These are phyloP conservation scores for Yarrowia divulgata DNA, from an alignment of 805 yeast species.

Conservation along the genomic window DNA sequence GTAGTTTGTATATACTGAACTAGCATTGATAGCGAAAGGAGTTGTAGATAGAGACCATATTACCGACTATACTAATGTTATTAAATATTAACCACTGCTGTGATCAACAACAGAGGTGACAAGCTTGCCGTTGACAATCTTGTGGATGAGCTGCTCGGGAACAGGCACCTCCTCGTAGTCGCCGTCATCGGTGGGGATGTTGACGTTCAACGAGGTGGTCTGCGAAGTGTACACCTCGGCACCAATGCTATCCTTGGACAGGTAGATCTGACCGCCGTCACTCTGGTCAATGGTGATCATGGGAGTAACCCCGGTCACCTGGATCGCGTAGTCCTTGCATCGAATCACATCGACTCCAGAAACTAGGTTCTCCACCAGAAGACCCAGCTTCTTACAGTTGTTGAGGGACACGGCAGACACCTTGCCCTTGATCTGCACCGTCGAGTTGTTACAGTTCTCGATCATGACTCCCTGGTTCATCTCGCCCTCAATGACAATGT, in stretches of 20 bases:
- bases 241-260: slow-evolving; percentile 72
- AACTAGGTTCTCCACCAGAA: slow-evolving; percentile 83
- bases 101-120: slow-evolving; percentile 75
- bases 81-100: slow-evolving; percentile 56
- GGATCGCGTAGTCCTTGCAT: slow-evolving; percentile 80
- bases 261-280: slow-evolving; percentile 82
- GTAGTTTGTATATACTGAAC: slow-evolving; percentile 42
- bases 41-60: not conserved
- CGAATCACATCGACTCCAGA: slow-evolving; percentile 90
- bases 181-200: slow-evolving; percentile 74
- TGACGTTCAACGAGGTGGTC: slow-evolving; percentile 84
- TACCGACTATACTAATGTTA: not conserved
- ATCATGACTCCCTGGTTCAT: slow-evolving; percentile 89
- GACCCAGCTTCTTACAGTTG: slow-evolving; percentile 72
- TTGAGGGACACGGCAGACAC: slow-evolving; percentile 86
- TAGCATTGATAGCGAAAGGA: not conserved
- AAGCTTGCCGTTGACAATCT: slow-evolving; percentile 65
- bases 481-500: slow-evolving; percentile 76
- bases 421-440: slow-evolving; percentile 87
- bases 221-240: slow-evolving; percentile 84
- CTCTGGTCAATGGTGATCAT: slow-evolving; percentile 87
- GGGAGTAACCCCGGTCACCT: slow-evolving; percentile 82
- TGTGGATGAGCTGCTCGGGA: slow-evolving; percentile 91
- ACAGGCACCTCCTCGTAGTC: slow-evolving; percentile 78
- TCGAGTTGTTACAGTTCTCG: slow-evolving; percentile 75